Percentiles rank a stretch among this genome's conserved stretches.
phyloP scores from a whole-genome alignment of 192 early-diverging fungal genomes.

The Dimargaris verticillata region DNA sequence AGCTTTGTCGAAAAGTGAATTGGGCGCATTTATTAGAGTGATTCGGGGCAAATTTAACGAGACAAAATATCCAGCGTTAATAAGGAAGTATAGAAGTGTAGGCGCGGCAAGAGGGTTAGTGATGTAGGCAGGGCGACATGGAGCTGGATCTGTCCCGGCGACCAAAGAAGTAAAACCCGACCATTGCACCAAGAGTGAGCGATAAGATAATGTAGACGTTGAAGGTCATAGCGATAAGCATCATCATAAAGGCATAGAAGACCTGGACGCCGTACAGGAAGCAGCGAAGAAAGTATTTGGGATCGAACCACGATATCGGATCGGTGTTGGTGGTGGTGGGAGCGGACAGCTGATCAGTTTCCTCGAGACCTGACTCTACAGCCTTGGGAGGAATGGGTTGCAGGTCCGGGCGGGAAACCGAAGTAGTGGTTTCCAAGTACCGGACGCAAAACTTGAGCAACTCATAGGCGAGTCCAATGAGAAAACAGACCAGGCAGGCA shows the following conservation, averaged over 20 bases:
- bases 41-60: no score
- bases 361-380: background rate
- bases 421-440: background rate
- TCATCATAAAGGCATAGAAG: slow-evolving; percentile 9
- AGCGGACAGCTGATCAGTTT: background rate
- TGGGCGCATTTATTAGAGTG: no score
- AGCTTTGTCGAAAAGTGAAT: no score
- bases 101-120: no score
- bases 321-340: background rate
- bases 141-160: background rate
- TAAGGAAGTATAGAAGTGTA: no score
- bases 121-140: no score
- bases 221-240: slow-evolving; percentile 9
- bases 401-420: background rate
- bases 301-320: slow-evolving; percentile 2
- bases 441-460: background rate
- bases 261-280: slow-evolving; percentile 11
- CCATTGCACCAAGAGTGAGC: slow-evolving; percentile 4
- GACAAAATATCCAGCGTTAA: no score
- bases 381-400: background rate
- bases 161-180: slow-evolving; percentile 9
- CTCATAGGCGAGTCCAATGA: slow-evolving; percentile 3
- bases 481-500: slow-evolving; percentile 7
- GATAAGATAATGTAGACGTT: slow-evolving; percentile 4
- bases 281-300: slow-evolving; percentile 6